Evolutionary conservation across 805 yeast genomes (phyloP).

Genomic region (Komagataella phaffii): DNA sequence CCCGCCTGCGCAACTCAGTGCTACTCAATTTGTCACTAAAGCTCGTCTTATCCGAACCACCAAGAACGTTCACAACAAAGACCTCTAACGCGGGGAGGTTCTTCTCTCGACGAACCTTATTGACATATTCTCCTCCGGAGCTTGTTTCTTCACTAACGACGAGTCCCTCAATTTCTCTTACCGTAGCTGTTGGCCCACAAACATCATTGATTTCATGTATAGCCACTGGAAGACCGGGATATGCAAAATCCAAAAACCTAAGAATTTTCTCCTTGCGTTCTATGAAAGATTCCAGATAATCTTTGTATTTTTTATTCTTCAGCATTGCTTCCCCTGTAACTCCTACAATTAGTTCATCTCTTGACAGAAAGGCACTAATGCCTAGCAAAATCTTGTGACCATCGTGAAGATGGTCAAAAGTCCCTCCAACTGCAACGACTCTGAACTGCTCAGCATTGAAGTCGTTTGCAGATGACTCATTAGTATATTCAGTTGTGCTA

Average conservation of each 20-base stretch:
- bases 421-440: constrained; percentile 76
- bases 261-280: constrained; percentile 32
- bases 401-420: constrained; percentile 92
- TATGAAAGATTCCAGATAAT: constrained; percentile 46
- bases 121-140: constrained; percentile 63
- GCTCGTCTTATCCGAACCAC: constrained; percentile 25
- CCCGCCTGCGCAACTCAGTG: constrained; percentile 51
- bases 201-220: constrained; percentile 64
- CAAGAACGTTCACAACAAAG: constrained; percentile 46
- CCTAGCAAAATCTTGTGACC: constrained; percentile 86
- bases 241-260: constrained; percentile 32
- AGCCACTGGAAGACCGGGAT: constrained; percentile 32
- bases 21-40: constrained; percentile 76
- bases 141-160: constrained; percentile 73
- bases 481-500: too few relatives aligned
- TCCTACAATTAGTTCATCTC: constrained; percentile 54
- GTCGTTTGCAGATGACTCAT: neutral
- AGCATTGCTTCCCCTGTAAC: constrained; percentile 68
- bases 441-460: constrained; percentile 8
- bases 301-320: constrained; percentile 60
- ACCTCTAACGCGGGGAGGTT: constrained; percentile 39
- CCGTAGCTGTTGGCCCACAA: constrained; percentile 86
- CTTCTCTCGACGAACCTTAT: constrained; percentile 43
- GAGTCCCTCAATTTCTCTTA: constrained; percentile 62
- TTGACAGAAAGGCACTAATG: constrained; percentile 51